phyloP scores from a whole-genome alignment of 805 yeast species.

The Sugiyamaella chiloensis region DNA sequence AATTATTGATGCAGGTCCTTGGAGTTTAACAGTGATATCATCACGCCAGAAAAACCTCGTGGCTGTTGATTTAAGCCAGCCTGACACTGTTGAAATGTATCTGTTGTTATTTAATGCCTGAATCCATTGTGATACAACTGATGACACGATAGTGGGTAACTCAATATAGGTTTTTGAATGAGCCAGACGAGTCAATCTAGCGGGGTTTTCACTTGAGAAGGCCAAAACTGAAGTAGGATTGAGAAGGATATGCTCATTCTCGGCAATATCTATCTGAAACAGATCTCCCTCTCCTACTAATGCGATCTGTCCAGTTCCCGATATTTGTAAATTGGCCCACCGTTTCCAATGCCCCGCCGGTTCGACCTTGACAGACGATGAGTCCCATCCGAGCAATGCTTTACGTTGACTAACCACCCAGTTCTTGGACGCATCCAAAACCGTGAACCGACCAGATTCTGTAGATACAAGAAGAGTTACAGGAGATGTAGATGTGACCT shows the following conservation, averaged over 20 bases:
- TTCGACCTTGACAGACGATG: conserved; percentile 27
- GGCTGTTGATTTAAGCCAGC: conserved; percentile 12
- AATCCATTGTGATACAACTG: conserved; percentile 7
- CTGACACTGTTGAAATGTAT: conserved; percentile 4
- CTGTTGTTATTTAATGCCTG: conserved; percentile 3
- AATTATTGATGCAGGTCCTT: conserved; percentile 32
- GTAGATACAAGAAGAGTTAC: conserved; percentile 18
- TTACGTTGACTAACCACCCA: conserved; percentile 38
- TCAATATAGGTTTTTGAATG: conserved; percentile 9
- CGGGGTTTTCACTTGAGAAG: conserved; percentile 25
- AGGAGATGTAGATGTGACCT: conserved; percentile 23
- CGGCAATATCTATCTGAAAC: conserved; percentile 36
- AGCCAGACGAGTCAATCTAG: conserved; percentile 6
- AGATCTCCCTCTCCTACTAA: conserved; percentile 41
- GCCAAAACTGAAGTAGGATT: conserved; percentile 45
- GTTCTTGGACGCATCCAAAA: background rate
- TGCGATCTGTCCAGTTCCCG: conserved; percentile 42
- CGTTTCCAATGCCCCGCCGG: conserved; percentile 24
- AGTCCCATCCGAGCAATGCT: conserved; percentile 47
- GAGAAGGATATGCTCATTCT: conserved; percentile 38
- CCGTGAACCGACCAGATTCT: conserved; percentile 13
- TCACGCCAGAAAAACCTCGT: conserved; percentile 29
- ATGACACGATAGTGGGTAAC: conserved; percentile 5
- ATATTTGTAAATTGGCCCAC: conserved; percentile 33
- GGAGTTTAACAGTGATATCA: conserved; percentile 23